Percentiles rank a stretch among this genome's conserved stretches.
Evolutionary conservation across 805 yeast species (phyloP).

Genomic region (Barnettozyma siamensis): DNA sequence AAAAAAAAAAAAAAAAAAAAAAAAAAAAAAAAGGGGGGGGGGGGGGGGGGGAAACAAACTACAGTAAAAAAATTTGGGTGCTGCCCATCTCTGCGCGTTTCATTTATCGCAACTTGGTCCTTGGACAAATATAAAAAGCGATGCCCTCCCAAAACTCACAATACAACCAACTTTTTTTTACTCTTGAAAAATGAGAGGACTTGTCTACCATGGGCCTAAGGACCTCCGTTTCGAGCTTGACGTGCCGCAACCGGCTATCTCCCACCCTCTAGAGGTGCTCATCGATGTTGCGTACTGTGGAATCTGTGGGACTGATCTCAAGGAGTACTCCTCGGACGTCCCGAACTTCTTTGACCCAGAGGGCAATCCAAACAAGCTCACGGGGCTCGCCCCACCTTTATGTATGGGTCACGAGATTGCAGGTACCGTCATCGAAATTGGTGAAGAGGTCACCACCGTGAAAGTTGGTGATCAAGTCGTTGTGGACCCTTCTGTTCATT

Average conservation of each 20-base stretch:
- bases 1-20: too few relatives aligned
- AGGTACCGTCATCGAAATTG: conserved; percentile 41
- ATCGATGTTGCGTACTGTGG: conserved; percentile 50
- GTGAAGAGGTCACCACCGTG: conserved; percentile 37
- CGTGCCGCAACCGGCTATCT: conserved; percentile 31
- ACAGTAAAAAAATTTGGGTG: too few relatives aligned
- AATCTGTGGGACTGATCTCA: conserved; percentile 59
- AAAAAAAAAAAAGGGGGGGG: too few relatives aligned
- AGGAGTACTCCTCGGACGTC: conserved; percentile 48
- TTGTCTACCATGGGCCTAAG: conserved; percentile 41
- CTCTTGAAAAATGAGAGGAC: conserved; percentile 37
- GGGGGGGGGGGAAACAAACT: too few relatives aligned
- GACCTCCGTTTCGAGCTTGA: conserved; percentile 37
- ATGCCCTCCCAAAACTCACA: not conserved
- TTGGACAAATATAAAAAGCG: not conserved
- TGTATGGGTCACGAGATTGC: conserved; percentile 52
- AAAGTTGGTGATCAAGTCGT: conserved; percentile 54
- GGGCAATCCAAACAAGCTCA: conserved; percentile 33
- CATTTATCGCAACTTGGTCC: too few relatives aligned
- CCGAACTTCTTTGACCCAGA: conserved; percentile 51
- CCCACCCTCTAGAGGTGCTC: conserved; percentile 35
- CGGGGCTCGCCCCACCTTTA: conserved; percentile 37
- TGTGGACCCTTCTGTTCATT: conserved; percentile 57
- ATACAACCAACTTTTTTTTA: not conserved
- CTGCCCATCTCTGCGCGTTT: too few relatives aligned